These are phyloP conservation scores for Russula virescens DNA, from an alignment of 768 basidiomycete species.

Conservation along the genomic window DNA sequence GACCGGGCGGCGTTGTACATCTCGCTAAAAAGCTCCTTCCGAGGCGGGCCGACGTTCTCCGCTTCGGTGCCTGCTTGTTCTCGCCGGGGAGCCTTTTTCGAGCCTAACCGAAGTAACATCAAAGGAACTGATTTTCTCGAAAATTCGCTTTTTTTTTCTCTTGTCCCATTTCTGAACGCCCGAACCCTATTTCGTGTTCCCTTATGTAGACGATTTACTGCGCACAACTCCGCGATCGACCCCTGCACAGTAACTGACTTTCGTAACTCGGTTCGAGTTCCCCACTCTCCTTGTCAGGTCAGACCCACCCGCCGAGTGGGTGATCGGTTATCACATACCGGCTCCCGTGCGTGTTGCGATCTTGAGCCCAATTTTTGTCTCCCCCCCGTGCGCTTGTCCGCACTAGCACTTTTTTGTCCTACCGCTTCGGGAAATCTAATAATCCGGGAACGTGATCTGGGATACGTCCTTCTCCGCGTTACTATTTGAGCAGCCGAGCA, in stretches of 20 bases:
- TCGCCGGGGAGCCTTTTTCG: slow-evolving; percentile 3
- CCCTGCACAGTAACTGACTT: neutral
- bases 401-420: slow-evolving; percentile 6
- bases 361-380: slow-evolving; percentile 10
- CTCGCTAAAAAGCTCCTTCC: slow-evolving; percentile 17
- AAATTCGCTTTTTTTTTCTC: neutral
- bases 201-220: slow-evolving; percentile 7
- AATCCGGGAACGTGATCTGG: slow-evolving; percentile 21
- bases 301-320: slow-evolving; percentile 1
- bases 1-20: slow-evolving; percentile 7
- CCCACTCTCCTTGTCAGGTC: slow-evolving; percentile 1
- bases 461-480: slow-evolving; percentile 15
- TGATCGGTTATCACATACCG: slow-evolving; percentile 18
- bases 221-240: slow-evolving; percentile 13
- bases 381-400: slow-evolving; percentile 6
- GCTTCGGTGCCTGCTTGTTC: slow-evolving; percentile 23
- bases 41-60: slow-evolving; percentile 20
- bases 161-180: slow-evolving; percentile 2
- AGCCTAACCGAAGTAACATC: slow-evolving; percentile 18
- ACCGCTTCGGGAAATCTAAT: slow-evolving; percentile 24
- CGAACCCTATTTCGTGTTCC: slow-evolving; percentile 17
- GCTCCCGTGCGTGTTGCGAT: slow-evolving; percentile 11
- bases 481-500: slow-evolving; percentile 20
- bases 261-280: neutral
- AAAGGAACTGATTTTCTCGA: slow-evolving; percentile 15